A percentile compares a stretch with the other conserved stretches of the same genome.
Conservation (phyloP, 225 moss, liverwort and hornwort genomes). For the Polytrichum commune region DNA sequence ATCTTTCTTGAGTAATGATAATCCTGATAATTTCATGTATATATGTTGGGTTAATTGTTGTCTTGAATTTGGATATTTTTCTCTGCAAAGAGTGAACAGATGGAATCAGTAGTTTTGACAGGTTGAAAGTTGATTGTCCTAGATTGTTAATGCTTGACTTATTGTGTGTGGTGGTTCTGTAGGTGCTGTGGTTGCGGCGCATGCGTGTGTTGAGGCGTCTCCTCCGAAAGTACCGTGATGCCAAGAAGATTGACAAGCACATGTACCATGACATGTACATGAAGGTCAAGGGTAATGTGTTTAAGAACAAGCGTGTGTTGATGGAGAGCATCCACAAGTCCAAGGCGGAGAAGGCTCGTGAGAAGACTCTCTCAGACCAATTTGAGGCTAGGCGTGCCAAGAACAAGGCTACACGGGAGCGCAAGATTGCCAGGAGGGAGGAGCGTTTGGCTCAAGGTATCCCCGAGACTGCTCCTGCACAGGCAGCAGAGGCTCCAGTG, state of each 20-base stretch:
- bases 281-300: conserved; percentile 93
- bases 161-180: not conserved
- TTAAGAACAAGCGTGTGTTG: conserved; percentile 89
- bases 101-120: too few relatives aligned
- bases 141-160: too few relatives aligned
- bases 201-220: conserved; percentile 47
- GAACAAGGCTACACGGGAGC: conserved; percentile 86
- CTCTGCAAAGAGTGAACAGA: too few relatives aligned
- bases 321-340: conserved; percentile 94
- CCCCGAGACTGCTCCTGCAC: conserved; percentile 34
- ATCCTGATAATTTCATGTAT: too few relatives aligned
- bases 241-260: conserved; percentile 83
- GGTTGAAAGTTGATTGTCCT: too few relatives aligned
- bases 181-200: conserved; percentile 54
- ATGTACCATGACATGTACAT: conserved; percentile 97
- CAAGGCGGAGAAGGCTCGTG: conserved; percentile 89
- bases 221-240: conserved; percentile 49
- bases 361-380: conserved; percentile 86
- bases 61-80: too few relatives aligned
- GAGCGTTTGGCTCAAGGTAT: conserved; percentile 84
- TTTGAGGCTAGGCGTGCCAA: conserved; percentile 90
- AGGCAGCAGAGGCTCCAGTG: conserved; percentile 28
- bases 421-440: conserved; percentile 86
- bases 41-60: too few relatives aligned
- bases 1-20: too few relatives aligned